A percentile compares a stretch with the other conserved stretches of the same genome.
Evolutionary conservation across 768 basidiomycete genomes (phyloP).

Genomic region (Mycena capillaripes): DNA sequence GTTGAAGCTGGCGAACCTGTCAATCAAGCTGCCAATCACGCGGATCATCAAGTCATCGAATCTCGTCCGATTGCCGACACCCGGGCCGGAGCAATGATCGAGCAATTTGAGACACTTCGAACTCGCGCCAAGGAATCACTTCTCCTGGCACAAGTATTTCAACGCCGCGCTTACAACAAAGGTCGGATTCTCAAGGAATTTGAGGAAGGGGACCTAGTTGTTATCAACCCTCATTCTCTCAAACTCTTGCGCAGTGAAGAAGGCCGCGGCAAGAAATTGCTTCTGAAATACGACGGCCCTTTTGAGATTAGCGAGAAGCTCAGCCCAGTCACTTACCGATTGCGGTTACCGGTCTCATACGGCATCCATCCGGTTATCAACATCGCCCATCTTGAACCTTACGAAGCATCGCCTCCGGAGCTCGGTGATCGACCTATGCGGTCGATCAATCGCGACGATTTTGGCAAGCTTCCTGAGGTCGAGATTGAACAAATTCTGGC

Average conservation of each 20-base stretch:
- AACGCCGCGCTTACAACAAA: background rate
- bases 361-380: background rate
- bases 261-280: background rate
- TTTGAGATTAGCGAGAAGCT: background rate
- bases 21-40: background rate
- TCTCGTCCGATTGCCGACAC: background rate
- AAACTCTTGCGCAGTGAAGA: background rate
- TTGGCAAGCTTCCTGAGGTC: background rate
- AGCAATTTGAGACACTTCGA: background rate
- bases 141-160: background rate
- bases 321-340: background rate
- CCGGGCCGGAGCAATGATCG: background rate
- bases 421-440: background rate
- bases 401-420: background rate
- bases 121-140: background rate
- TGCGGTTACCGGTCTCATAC: background rate
- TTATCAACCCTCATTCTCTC: background rate
- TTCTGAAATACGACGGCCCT: background rate
- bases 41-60: background rate
- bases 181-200: background rate
- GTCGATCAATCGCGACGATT: background rate
- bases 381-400: background rate
- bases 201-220: background rate
- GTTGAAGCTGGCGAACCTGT: background rate
- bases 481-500: background rate